A percentile compares a stretch with the other conserved stretches of the same genome.
phyloP scores from a whole-genome alignment of 2,329 filamentous ascomycete genomes.

The Alternaria angustiovoidea region DNA sequence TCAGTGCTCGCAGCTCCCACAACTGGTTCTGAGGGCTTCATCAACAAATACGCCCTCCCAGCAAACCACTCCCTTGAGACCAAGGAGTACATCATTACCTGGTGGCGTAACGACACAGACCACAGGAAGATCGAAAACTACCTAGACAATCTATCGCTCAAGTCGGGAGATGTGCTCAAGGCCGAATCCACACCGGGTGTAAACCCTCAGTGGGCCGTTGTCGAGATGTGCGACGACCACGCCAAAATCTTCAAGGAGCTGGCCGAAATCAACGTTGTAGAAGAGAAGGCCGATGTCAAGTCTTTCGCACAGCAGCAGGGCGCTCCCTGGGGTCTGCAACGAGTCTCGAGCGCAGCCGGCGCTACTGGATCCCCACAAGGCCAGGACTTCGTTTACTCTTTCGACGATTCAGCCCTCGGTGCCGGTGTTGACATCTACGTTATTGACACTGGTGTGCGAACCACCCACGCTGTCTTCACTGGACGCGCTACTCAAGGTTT shows the following conservation, averaged over 20 bases:
- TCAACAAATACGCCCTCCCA: slow-evolving; percentile 23
- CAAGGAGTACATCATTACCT: slow-evolving; percentile 40
- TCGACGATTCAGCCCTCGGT: slow-evolving; percentile 48
- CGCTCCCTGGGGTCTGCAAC: slow-evolving; percentile 58
- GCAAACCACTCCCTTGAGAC: slow-evolving; percentile 42
- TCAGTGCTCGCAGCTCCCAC: too few relatives aligned
- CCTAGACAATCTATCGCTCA: slow-evolving; percentile 38
- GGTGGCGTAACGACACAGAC: slow-evolving; percentile 28
- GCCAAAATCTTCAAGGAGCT: slow-evolving; percentile 50
- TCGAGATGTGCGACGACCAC: slow-evolving; percentile 53
- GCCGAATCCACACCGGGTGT: slow-evolving; percentile 51
- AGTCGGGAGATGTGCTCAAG: slow-evolving; percentile 40
- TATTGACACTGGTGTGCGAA: slow-evolving; percentile 59
- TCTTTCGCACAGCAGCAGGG: slow-evolving; percentile 40
- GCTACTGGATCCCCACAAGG: slow-evolving; percentile 35
- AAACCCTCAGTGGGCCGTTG: slow-evolving; percentile 50
- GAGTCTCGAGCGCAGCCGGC: slow-evolving; percentile 52
- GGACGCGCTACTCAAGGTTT: slow-evolving; percentile 54
- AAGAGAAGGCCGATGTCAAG: slow-evolving; percentile 50
- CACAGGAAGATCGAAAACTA: slow-evolving; percentile 14
- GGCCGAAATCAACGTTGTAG: slow-evolving; percentile 53
- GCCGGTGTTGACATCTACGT: slow-evolving; percentile 59
- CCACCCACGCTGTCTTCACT: slow-evolving; percentile 56
- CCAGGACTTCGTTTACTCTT: slow-evolving; percentile 55
- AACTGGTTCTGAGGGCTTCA: too few relatives aligned